Base-by-base conservation (phyloP, 1,284 basidiomycete genomes). In the Pseudozyma tsukubaensis region DNA sequence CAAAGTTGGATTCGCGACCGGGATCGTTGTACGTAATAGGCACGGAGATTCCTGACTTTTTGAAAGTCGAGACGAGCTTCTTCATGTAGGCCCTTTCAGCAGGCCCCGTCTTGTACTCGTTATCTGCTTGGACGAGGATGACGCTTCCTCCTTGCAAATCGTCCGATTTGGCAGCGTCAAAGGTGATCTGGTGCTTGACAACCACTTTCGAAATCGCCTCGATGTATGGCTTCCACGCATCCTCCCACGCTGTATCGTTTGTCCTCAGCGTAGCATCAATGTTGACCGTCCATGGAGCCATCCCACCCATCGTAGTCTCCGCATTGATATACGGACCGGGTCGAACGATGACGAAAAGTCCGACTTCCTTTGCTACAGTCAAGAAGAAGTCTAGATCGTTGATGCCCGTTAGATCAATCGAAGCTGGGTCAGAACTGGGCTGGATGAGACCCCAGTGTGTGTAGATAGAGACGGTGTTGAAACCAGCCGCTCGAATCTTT, bases 401-500 rank as follows among this genome's bases (percentile, higher is more conserved):
- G 85, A 89, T 91, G 36, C 88, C 89, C 55, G 88, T 83, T 66
- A 93, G 91, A 76, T 92, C 91, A 40, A 92, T 84, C 24, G 66
- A 66, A 0, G 43, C 52, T 0, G 91, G 89, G 8, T 90, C 91
- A n/a, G 88, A 89, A 0, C 90, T 87, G 1, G 92, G 92, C 76
- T 93, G 92, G 19, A 89, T 88, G 56, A 92, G 81, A 2, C 89
- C 91, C 91, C 91, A 91, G 76, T 90, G 55, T n/a, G 70, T 72
- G 58, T 74, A 77, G 49, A 70, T 78, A 13, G 60, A 76, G 18
- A 77, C 63, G 10, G 66, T 72, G 76, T 93, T 94, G 68, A 93
- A 86, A n/a, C 92, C 92, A 0, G 91, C 90, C 1, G 92, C 92
- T 75, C 92, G 91, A 74, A 90, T 86, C 83, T 92, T 94, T 76